Conservation (phyloP, 1,284 basidiomycete species). For the Ustilago lituana region DNA sequence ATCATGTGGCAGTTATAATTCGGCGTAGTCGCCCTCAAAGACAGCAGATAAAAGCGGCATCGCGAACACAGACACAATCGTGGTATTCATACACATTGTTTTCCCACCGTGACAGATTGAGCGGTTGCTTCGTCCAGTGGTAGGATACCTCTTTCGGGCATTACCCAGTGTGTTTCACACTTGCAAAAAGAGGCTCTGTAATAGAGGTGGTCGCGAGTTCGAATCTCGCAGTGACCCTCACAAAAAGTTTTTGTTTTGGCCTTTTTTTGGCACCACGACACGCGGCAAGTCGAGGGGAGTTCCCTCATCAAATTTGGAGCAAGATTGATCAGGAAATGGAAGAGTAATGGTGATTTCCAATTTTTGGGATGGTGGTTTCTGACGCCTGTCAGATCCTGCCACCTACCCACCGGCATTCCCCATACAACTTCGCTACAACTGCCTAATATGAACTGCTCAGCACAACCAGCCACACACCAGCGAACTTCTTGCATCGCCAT, state of each 20-base stretch:
- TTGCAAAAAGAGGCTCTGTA: conserved; percentile 4
- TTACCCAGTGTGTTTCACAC: conserved; percentile 32
- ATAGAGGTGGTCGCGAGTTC: conserved; percentile 49
- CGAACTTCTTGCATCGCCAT: too few species aligned
- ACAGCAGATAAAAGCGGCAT: too few species aligned
- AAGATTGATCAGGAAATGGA: conserved; percentile 8
- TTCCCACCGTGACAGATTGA: background rate
- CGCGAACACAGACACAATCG: too few species aligned
- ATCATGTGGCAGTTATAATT: too few species aligned
- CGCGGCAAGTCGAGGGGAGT: background rate
- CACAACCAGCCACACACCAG: too few species aligned
- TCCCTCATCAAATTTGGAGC: background rate
- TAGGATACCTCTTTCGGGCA: conserved; percentile 51
- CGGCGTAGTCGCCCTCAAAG: too few species aligned
- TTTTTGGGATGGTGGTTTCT: conserved; percentile 9
- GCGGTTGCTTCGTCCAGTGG: conserved; percentile 50
- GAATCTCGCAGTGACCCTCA: conserved; percentile 41
- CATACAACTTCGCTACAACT: too few species aligned
- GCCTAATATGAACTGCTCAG: too few species aligned
- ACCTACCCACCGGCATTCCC: too few species aligned
- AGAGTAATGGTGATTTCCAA: conserved; percentile 6
- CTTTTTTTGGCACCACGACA: conserved; percentile 6
- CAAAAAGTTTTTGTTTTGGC: too few species aligned
- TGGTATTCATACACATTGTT: too few species aligned
- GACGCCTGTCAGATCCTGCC: background rate